Percentiles rank a stretch among this genome's conserved stretches.
Conservation (phyloP, 257 asterid species). For the Plectranthus barbatus region DNA sequence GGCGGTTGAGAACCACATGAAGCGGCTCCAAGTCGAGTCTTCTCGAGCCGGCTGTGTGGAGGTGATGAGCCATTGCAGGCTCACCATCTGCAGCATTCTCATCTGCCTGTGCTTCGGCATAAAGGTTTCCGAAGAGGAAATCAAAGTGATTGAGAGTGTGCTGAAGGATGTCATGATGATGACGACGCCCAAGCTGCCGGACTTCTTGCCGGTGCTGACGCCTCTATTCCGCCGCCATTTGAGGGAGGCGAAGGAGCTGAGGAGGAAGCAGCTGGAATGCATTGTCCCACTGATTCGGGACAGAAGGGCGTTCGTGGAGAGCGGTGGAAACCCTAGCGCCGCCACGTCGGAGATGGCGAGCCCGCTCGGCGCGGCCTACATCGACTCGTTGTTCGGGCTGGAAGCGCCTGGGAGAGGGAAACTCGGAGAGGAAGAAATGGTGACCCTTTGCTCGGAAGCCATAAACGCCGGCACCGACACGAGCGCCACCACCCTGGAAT, state of each 20-base stretch:
- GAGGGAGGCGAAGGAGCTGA: slow-evolving; percentile 46
- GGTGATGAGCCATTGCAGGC: slow-evolving; percentile 78
- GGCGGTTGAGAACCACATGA: slow-evolving; percentile 62
- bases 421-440: slow-evolving; percentile 75
- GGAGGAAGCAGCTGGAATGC: slow-evolving; percentile 62
- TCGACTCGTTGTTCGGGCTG: slow-evolving; percentile 66
- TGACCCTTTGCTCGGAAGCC: slow-evolving; percentile 78
- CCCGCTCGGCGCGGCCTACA: slow-evolving; percentile 83
- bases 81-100: slow-evolving; percentile 71
- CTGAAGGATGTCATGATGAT: slow-evolving; percentile 83
- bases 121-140: slow-evolving; percentile 44
- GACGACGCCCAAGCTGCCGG: slow-evolving; percentile 83
- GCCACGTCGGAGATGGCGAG: slow-evolving; percentile 63
- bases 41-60: slow-evolving; percentile 48
- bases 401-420: slow-evolving; percentile 53
- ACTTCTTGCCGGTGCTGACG: slow-evolving; percentile 63
- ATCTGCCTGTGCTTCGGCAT: slow-evolving; percentile 86
- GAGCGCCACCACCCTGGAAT: slow-evolving; percentile 78
- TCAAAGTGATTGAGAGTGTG: slow-evolving; percentile 48
- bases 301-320: slow-evolving; percentile 58
- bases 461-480: slow-evolving; percentile 95
- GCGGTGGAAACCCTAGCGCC: slow-evolving; percentile 27
- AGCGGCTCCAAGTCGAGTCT: slow-evolving; percentile 40
- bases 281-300: slow-evolving; percentile 59
- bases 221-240: slow-evolving; percentile 69